Evolutionary conservation across 108 stramenopile genomes (phyloP).

Genomic region (Skeletonema grethae): DNA sequence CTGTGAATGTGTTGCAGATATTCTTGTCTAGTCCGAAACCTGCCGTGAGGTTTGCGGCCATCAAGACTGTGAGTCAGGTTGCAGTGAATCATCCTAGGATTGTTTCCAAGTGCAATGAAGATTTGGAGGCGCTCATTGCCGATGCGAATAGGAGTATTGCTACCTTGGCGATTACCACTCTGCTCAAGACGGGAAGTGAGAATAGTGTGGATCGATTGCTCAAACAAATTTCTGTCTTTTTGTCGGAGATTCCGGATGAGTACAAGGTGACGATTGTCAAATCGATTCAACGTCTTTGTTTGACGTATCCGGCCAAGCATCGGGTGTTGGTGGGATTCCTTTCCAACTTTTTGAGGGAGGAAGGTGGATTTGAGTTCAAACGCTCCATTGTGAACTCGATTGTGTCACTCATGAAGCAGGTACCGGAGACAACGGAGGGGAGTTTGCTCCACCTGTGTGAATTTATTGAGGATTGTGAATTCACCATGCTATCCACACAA

Average conservation of each 20-base stretch:
- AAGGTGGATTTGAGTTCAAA: slow-evolving; percentile 90
- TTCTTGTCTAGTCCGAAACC: slow-evolving; percentile 95
- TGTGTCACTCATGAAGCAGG: slow-evolving; percentile 71
- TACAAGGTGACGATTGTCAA: slow-evolving; percentile 93
- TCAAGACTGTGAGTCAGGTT: slow-evolving; percentile 92
- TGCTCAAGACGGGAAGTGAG: slow-evolving; percentile 98
- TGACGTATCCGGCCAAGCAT: slow-evolving; percentile 86
- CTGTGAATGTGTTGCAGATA: slow-evolving; percentile 95
- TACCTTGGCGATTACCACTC: slow-evolving; percentile 97
- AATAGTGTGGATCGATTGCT: slow-evolving; percentile 93
- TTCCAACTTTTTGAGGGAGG: slow-evolving; percentile 84
- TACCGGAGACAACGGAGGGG: slow-evolving; percentile 81
- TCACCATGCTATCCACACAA: slow-evolving; percentile 72
- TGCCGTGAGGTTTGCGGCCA: slow-evolving; percentile 92
- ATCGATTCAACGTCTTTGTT: slow-evolving; percentile 77
- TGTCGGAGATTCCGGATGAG: slow-evolving; percentile 99
- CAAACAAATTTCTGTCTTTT: slow-evolving; percentile 97
- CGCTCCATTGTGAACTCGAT: slow-evolving; percentile 84
- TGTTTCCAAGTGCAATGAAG: slow-evolving; percentile 98
- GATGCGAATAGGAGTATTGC: slow-evolving; percentile 98
- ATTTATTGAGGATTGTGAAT: slow-evolving; percentile 95
- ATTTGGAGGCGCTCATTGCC: slow-evolving; percentile 94
- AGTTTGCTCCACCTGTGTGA: slow-evolving; percentile 87
- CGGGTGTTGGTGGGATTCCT: slow-evolving; percentile 83
- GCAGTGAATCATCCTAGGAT: slow-evolving; percentile 91